These are phyloP conservation scores for Elaeis oleifera DNA, from an alignment of 202 grass and related monocot genomes.

Conservation along the genomic window DNA sequence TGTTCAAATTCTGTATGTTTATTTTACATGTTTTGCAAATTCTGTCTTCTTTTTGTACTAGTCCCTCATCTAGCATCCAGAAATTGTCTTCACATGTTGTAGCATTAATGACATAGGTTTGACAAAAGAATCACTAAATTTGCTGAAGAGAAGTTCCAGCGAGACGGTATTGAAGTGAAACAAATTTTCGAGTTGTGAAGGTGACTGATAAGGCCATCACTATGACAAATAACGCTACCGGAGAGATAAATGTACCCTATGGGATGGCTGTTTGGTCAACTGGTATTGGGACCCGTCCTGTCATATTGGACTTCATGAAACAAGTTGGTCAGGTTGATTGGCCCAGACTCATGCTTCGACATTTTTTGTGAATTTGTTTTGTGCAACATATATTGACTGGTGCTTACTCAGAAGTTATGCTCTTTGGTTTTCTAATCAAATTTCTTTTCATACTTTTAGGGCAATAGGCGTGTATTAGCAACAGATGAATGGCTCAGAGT, in stretches of 20 bases:
- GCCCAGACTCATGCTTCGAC: background rate
- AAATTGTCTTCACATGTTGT: no score
- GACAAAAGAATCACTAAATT: constrained; percentile 84
- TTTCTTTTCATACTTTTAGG: constrained; percentile 28
- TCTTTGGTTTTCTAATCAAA: background rate
- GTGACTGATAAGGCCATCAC: constrained; percentile 64
- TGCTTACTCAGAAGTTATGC: no score
- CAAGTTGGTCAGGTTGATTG: constrained; percentile 62
- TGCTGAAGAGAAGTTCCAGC: constrained; percentile 77
- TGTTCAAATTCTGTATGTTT: background rate
- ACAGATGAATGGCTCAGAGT: constrained; percentile 86
- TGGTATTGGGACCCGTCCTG: constrained; percentile 62
- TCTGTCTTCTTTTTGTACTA: no score
- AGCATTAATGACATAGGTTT: constrained; percentile 34
- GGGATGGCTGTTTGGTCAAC: constrained; percentile 75
- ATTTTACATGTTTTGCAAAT: background rate
- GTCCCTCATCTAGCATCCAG: no score
- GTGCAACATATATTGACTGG: no score
- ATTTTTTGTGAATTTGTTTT: background rate
- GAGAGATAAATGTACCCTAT: constrained; percentile 52
- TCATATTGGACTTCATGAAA: constrained; percentile 78
- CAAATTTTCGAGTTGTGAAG: constrained; percentile 71
- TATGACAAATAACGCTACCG: constrained; percentile 42
- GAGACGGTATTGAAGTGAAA: constrained; percentile 63
- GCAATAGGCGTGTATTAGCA: constrained; percentile 42